These are phyloP conservation scores for Carex cristatella DNA, from an alignment of 176 grass and related monocot species.

Conservation along the genomic window DNA sequence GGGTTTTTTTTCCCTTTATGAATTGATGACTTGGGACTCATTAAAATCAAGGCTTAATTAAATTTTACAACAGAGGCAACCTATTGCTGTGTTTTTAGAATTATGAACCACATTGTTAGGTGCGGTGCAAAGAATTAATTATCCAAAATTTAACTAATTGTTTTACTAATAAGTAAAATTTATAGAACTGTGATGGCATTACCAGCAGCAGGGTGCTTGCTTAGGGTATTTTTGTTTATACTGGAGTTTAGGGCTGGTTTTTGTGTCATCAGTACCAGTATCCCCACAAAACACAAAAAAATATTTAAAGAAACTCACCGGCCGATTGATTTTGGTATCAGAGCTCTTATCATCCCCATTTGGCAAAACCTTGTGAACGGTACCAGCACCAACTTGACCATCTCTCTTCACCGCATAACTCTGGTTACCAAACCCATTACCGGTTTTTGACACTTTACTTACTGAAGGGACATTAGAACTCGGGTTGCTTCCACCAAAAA, in stretches of 20 bases:
- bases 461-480: constrained; percentile 21
- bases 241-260: background rate
- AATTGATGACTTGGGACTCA: background rate
- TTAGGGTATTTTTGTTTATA: background rate
- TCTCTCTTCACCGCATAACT: constrained; percentile 55
- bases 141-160: background rate
- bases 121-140: background rate
- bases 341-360: constrained; percentile 48
- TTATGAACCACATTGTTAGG: background rate
- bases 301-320: constrained; percentile 48
- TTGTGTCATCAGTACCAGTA: background rate
- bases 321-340: constrained; percentile 39
- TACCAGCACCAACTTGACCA: constrained; percentile 29
- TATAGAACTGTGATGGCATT: background rate
- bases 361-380: constrained; percentile 31
- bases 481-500: constrained; percentile 66
- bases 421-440: constrained; percentile 31
- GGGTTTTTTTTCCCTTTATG: background rate
- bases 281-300: constrained; percentile 11
- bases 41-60: background rate
- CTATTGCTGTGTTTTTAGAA: background rate
- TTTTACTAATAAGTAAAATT: background rate
- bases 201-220: background rate
- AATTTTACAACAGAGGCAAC: background rate
- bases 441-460: constrained; percentile 37